Conservation (phyloP, 805 yeast species). For the Lachancea dasiensis region DNA sequence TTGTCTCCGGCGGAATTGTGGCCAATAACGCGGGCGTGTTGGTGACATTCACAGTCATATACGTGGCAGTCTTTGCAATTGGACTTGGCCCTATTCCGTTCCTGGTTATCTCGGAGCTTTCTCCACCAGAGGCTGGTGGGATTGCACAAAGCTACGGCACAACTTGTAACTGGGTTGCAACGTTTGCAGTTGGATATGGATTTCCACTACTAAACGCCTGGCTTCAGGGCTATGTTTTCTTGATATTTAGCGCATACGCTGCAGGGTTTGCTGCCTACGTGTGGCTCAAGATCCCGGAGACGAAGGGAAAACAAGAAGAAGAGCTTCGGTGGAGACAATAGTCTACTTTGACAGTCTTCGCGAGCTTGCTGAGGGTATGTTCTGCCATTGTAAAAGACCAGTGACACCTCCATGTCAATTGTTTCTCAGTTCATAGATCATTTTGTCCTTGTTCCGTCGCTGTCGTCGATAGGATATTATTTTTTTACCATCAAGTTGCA, state of each 20-base stretch:
- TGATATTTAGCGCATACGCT: slow-evolving; percentile 60
- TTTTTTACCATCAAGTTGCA: slow-evolving; percentile 1
- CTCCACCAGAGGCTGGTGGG: slow-evolving; percentile 72
- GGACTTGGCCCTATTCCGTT: slow-evolving; percentile 97
- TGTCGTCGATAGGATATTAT: neutral
- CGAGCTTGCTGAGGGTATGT: no score
- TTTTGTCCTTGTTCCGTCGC: no score
- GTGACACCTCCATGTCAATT: no score
- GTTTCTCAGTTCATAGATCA: no score
- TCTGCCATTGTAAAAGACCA: no score
- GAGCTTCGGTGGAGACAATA: slow-evolving; percentile 18
- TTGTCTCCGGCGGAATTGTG: slow-evolving; percentile 63
- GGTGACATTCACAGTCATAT: slow-evolving; percentile 58
- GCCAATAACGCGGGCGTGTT: slow-evolving; percentile 42
- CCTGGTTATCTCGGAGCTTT: slow-evolving; percentile 79
- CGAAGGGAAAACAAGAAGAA: slow-evolving; percentile 31
- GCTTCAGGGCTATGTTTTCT: slow-evolving; percentile 76
- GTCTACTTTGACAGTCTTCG: no score
- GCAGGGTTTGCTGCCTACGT: slow-evolving; percentile 39
- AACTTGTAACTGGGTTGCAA: slow-evolving; percentile 84
- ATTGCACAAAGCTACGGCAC: slow-evolving; percentile 92
- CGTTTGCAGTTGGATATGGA: slow-evolving; percentile 70
- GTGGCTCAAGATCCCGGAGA: slow-evolving; percentile 57
- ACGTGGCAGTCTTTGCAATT: slow-evolving; percentile 80
- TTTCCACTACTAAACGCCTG: slow-evolving; percentile 66